Conservation (phyloP, 257 asterid genomes). For the Echium plantagineum region DNA sequence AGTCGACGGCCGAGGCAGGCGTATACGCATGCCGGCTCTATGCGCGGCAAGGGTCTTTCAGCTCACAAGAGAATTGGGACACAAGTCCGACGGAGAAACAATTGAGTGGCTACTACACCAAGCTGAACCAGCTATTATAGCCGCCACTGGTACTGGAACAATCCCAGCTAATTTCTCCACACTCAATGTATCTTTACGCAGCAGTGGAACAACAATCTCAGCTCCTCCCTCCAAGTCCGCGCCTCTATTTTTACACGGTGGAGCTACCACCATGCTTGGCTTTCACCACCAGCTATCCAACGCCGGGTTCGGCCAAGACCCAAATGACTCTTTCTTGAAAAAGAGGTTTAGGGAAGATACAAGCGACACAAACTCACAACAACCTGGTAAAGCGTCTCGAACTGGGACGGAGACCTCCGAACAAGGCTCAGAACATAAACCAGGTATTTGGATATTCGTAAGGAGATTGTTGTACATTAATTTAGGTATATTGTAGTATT, state of each 20-base stretch:
- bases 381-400: slow-evolving; percentile 30
- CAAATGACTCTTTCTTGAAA: slow-evolving; percentile 57
- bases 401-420: slow-evolving; percentile 41
- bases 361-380: slow-evolving; percentile 41
- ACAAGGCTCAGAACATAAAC: slow-evolving; percentile 36
- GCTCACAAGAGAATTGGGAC: slow-evolving; percentile 29
- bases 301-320: slow-evolving; percentile 39
- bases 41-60: slow-evolving; percentile 34
- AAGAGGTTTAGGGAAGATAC: slow-evolving; percentile 59
- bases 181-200: slow-evolving; percentile 70
- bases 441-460: no score
- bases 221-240: slow-evolving; percentile 79
- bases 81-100: slow-evolving; percentile 33
- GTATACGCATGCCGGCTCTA: slow-evolving; percentile 35
- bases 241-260: slow-evolving; percentile 70
- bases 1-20: slow-evolving; percentile 33
- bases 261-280: slow-evolving; percentile 66
- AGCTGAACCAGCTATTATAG: slow-evolving; percentile 31
- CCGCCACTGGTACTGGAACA: slow-evolving; percentile 34
- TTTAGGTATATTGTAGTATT: no score
- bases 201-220: slow-evolving; percentile 85
- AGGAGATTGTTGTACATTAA: no score
- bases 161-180: slow-evolving; percentile 62
- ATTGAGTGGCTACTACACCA: slow-evolving; percentile 33
- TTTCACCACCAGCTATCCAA: slow-evolving; percentile 63